Conservation (phyloP, 208 protist species). For the Trypanosoma conorhini region DNA sequence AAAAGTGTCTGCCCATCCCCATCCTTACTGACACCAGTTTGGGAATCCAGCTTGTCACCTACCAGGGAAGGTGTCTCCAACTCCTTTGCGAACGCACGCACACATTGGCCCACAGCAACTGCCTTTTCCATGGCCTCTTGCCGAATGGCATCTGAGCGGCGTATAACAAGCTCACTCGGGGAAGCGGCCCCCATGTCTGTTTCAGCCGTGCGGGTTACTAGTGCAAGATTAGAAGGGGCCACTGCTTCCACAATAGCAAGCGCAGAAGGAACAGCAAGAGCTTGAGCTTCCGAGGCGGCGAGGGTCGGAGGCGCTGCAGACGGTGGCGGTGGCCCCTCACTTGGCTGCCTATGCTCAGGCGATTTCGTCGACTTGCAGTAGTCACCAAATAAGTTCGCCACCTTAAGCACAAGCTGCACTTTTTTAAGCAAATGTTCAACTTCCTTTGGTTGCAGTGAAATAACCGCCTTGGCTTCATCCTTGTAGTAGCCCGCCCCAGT, state of each 20-base stretch:
- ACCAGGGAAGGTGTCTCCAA: background rate
- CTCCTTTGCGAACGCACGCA: slow-evolving; percentile 25
- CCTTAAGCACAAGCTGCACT: slow-evolving; percentile 33
- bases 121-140: slow-evolving; percentile 26
- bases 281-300: slow-evolving; percentile 1
- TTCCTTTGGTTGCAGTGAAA: slow-evolving; percentile 51
- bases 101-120: slow-evolving; percentile 26
- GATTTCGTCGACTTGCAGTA: slow-evolving; percentile 42
- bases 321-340: background rate
- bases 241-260: slow-evolving; percentile 11
- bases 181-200: slow-evolving; percentile 25
- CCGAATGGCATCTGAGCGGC: slow-evolving; percentile 54
- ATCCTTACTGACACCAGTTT: background rate
- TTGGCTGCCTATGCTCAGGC: background rate
- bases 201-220: background rate
- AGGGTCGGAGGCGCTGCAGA: background rate
- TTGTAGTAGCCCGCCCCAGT: slow-evolving; percentile 61
- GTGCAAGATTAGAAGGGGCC: slow-evolving; percentile 10
- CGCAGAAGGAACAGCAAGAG: slow-evolving; percentile 19
- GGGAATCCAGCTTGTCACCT: background rate
- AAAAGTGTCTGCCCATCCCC: slow-evolving; percentile 25
- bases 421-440: slow-evolving; percentile 40
- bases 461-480: slow-evolving; percentile 46
- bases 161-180: slow-evolving; percentile 53
- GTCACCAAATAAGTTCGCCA: slow-evolving; percentile 32